These are phyloP conservation scores for Cercophora scortea DNA, from an alignment of 495 filamentous ascomycete species.

Conservation along the genomic window DNA sequence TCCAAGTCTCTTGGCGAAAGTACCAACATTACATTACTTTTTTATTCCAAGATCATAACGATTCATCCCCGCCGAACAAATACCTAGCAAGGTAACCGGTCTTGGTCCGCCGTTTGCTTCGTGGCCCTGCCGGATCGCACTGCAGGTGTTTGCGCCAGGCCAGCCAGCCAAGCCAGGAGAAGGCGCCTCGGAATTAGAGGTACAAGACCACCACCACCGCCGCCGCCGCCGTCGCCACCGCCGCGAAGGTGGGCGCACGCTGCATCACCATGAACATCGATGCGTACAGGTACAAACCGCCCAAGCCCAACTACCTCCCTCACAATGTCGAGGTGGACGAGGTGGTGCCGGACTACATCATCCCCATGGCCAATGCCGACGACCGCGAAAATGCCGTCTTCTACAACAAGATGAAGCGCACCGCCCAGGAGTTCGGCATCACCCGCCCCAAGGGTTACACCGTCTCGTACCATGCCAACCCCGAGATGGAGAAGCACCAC, in stretches of 20 bases:
- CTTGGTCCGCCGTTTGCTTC: too few species aligned
- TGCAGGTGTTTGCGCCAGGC: too few species aligned
- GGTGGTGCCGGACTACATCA: conserved; percentile 59
- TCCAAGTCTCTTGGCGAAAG: too few species aligned
- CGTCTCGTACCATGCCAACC: conserved; percentile 95
- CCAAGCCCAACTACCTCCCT: conserved; percentile 44
- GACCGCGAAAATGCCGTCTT: conserved; percentile 51
- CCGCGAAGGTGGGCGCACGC: background rate
- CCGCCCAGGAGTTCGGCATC: conserved; percentile 67
- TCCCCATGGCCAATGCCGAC: conserved; percentile 43
- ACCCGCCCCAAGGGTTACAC: conserved; percentile 70
- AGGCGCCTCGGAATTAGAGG: too few species aligned
- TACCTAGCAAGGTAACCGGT: too few species aligned
- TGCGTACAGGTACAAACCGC: conserved; percentile 27
- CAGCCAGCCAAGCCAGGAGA: too few species aligned
- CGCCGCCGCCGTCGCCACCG: too few species aligned
- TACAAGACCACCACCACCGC: too few species aligned
- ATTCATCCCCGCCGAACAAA: too few species aligned
- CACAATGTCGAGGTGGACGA: conserved; percentile 35
- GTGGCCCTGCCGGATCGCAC: too few species aligned
- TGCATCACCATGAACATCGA: conserved; percentile 18
- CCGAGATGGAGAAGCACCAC: conserved; percentile 91
- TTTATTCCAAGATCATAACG: too few species aligned
- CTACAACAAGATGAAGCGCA: conserved; percentile 56
- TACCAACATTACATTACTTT: too few species aligned